Evolutionary conservation across 257 asterid species (phyloP).

Genomic region (Schizonepeta tenuifolia): DNA sequence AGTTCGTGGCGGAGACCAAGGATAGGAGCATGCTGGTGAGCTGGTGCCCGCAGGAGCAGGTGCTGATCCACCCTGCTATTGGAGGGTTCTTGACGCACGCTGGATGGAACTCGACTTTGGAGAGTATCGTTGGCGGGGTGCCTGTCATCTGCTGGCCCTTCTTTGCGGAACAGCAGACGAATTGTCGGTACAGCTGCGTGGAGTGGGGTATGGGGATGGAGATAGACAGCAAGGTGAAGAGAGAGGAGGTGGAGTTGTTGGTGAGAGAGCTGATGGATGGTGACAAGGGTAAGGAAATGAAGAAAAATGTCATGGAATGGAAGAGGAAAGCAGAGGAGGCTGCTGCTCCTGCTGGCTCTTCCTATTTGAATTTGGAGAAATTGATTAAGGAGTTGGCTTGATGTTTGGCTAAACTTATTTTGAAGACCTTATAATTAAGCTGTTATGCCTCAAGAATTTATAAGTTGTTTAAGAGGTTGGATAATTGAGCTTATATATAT

Average conservation of each 20-base stretch:
- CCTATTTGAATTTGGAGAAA: constrained; percentile 37
- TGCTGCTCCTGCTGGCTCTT: constrained; percentile 37
- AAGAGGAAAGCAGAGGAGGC: constrained; percentile 52
- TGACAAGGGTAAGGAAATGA: constrained; percentile 54
- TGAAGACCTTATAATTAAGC: no score
- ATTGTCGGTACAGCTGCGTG: constrained; percentile 49
- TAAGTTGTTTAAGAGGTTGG: no score
- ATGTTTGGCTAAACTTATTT: no score
- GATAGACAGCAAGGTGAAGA: constrained; percentile 48
- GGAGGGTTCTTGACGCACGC: constrained; percentile 63
- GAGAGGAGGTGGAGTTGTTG: constrained; percentile 52
- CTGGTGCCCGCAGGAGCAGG: constrained; percentile 63
- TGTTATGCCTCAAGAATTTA: no score
- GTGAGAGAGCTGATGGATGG: constrained; percentile 61
- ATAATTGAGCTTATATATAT: no score
- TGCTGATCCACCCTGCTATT: constrained; percentile 50
- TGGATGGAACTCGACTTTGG: constrained; percentile 63
- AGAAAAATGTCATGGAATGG: constrained; percentile 47
- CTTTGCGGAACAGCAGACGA: constrained; percentile 60
- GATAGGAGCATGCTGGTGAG: constrained; percentile 49
- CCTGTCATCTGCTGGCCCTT: constrained; percentile 64
- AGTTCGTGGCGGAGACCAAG: constrained; percentile 45
- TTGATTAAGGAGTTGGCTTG: constrained; percentile 32
- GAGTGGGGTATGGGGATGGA: constrained; percentile 63
- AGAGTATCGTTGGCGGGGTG: constrained; percentile 48